Evolutionary conservation across 805 yeast species (phyloP).

Genomic region (Komagataella pastoris): DNA sequence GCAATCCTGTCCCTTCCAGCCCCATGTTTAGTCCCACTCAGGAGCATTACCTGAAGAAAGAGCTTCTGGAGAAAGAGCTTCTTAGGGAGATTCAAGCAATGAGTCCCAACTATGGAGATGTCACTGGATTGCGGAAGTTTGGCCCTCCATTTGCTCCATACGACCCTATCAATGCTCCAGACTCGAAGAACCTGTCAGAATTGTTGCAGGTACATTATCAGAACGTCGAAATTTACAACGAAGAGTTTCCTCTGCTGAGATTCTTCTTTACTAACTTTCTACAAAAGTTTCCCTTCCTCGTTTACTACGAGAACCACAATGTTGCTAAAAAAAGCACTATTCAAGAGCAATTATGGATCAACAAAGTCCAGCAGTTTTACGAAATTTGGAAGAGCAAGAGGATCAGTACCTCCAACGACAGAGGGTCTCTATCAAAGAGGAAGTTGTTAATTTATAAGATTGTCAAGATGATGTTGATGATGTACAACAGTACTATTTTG

Average conservation of each 20-base stretch:
- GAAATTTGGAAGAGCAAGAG: slow-evolving; percentile 65
- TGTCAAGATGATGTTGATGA: slow-evolving; percentile 46
- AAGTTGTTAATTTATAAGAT: slow-evolving; percentile 47
- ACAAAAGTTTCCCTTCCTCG: slow-evolving; percentile 62
- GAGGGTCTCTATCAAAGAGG: slow-evolving; percentile 65
- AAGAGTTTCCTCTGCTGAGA: slow-evolving; percentile 52
- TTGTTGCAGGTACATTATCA: slow-evolving; percentile 7
- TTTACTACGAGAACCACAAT: slow-evolving; percentile 25
- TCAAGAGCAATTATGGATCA: slow-evolving; percentile 48
- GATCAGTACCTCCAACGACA: slow-evolving; percentile 60
- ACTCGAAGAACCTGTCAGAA: slow-evolving; percentile 6
- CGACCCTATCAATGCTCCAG: slow-evolving; percentile 24
- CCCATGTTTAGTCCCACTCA: slow-evolving; percentile 38
- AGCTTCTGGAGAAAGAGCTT: slow-evolving; percentile 51
- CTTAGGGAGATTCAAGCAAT: slow-evolving; percentile 47
- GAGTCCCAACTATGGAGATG: slow-evolving; percentile 30
- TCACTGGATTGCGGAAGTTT: slow-evolving; percentile 49
- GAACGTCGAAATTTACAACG: slow-evolving; percentile 11
- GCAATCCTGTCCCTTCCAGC: background rate
- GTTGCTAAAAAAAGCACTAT: slow-evolving; percentile 3
- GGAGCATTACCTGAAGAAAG: slow-evolving; percentile 82
- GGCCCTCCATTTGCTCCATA: slow-evolving; percentile 62
- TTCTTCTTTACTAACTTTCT: slow-evolving; percentile 54
- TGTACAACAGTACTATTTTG: slow-evolving; percentile 65
- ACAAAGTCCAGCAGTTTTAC: slow-evolving; percentile 66